These are phyloP conservation scores for Venturia aucupariae DNA, from an alignment of 2,329 filamentous ascomycete species.

Conservation along the genomic window DNA sequence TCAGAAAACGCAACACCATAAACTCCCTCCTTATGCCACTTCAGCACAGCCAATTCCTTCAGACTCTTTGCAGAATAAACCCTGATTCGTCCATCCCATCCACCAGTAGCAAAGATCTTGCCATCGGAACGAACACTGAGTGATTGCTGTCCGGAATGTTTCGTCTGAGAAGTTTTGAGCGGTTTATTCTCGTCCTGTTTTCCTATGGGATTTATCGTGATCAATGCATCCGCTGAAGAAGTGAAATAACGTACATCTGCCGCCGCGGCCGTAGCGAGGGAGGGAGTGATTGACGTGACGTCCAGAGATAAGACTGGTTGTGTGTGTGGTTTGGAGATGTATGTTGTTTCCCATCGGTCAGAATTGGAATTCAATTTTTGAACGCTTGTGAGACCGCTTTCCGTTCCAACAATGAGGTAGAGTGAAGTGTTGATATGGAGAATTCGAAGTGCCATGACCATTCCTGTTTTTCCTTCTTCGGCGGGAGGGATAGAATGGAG, in stretches of 20 bases:
- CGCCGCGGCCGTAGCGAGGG: conserved; percentile 14
- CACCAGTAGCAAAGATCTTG: conserved; percentile 77
- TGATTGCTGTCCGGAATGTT: conserved; percentile 82
- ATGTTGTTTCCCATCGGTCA: conserved; percentile 46
- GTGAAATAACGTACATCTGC: conserved; percentile 55
- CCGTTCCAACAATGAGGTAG: conserved; percentile 68
- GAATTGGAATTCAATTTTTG: conserved; percentile 35
- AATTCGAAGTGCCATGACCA: conserved; percentile 78
- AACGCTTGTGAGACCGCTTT: conserved; percentile 68
- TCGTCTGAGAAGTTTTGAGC: conserved; percentile 61
- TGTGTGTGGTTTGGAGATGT: conserved; percentile 58
- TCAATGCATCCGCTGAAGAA: conserved; percentile 69
- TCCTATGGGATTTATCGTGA: conserved; percentile 66
- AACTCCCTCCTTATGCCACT: conserved; percentile 87
- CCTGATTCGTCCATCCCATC: conserved; percentile 77
- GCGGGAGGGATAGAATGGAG: conserved; percentile 47
- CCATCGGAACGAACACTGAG: conserved; percentile 70
- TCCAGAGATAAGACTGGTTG: conserved; percentile 69
- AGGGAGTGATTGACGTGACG: conserved; percentile 22
- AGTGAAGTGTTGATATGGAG: conserved; percentile 36
- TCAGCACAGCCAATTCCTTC: conserved; percentile 81
- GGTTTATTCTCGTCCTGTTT: conserved; percentile 26
- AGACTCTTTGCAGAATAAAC: conserved; percentile 75
- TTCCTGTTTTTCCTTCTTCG: conserved; percentile 48
- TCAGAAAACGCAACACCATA: conserved; percentile 68